Evolutionary conservation across 768 basidiomycete species (phyloP), one percentile per base, ranked within the genome.

Genomic region (Kwoniella bestiolae): DNA sequence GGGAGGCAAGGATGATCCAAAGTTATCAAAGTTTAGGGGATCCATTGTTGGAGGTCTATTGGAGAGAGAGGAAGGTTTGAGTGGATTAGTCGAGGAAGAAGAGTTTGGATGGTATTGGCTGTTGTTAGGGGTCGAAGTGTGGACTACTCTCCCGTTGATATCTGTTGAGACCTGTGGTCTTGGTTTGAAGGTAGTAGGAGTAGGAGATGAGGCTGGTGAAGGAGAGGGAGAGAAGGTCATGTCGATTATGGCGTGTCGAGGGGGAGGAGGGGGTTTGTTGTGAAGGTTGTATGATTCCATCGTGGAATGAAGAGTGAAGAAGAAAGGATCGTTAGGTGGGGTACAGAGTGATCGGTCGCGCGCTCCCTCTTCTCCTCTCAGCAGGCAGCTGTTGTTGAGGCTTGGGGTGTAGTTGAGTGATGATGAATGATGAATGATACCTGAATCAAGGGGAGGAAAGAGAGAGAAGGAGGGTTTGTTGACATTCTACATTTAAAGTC

Each of bases 191-290:
- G 46, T 28, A 31, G 14, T 8, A 8, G 65, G 60, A 29, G 55
- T 25, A 8, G 59, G 65, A 5, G 65, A 56, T 21, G 66, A 55
- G 2, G 50, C 23, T 3, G 66, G 60, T 32, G 66, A 56, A 29
- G 66, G 56, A 9, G 66, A 62, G 12, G 59, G 65, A 21, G 64
- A 56, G 44, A 29, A 56, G 25, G 59, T 57, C 55, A 62, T 67
- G 35, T 61, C 59, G 53, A 61, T 61, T 12, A 56, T 32, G 12
- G 59, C 51, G 29, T 44, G 52, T 38, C 55, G 14, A 28, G 44
- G 28, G 1, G 41, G 58, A 21, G 63, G 63, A n/a, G 63, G 63
- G 26, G 23, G 23, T 12, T 28, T 52, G 23, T 65, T 25, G 28
- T 65, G 49, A 4, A 57, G 29, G 34, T 59, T 47, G 32, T 56